Evolutionary conservation across 768 basidiomycete species (phyloP).

Genomic region (Pleurotus pulmonarius): DNA sequence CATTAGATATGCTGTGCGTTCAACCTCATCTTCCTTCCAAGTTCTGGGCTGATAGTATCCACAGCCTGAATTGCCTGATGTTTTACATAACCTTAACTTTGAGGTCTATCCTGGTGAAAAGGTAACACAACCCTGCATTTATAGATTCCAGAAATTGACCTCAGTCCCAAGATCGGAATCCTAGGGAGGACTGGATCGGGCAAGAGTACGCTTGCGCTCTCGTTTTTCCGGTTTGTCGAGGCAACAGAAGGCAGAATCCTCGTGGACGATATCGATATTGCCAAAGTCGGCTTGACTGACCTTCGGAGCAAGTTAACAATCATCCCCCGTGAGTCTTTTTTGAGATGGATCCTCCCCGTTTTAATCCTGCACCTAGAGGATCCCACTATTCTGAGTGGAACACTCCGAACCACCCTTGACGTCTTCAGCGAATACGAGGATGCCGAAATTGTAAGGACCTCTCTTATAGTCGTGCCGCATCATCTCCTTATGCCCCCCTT

Average conservation of each 20-base stretch:
- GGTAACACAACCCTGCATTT: slow-evolving; percentile 31
- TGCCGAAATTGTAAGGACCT: slow-evolving; percentile 61
- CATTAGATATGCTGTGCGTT: slow-evolving; percentile 72
- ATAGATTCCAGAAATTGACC: neutral
- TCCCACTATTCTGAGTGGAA: slow-evolving; percentile 84
- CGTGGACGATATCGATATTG: slow-evolving; percentile 78
- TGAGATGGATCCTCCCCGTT: neutral
- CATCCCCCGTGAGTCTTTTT: slow-evolving; percentile 54
- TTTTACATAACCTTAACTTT: slow-evolving; percentile 78
- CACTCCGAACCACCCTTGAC: slow-evolving; percentile 74
- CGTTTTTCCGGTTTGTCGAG: slow-evolving; percentile 88
- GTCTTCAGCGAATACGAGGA: slow-evolving; percentile 87
- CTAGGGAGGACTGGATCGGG: slow-evolving; percentile 72
- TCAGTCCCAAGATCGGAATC: slow-evolving; percentile 52
- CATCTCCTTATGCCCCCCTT: neutral
- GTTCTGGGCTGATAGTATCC: neutral
- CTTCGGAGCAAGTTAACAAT: slow-evolving; percentile 75
- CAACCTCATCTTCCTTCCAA: neutral
- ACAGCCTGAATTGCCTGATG: slow-evolving; percentile 83
- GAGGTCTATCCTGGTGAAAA: slow-evolving; percentile 73
- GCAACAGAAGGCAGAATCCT: slow-evolving; percentile 70
- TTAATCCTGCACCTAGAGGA: slow-evolving; percentile 54
- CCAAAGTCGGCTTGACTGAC: slow-evolving; percentile 77
- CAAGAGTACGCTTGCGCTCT: slow-evolving; percentile 79
- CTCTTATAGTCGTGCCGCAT: neutral